Evolutionary conservation across 352 stramenopile genomes (phyloP), one percentile per base, ranked within the genome.

Genomic region (Phytophthora fragariaefolia): DNA sequence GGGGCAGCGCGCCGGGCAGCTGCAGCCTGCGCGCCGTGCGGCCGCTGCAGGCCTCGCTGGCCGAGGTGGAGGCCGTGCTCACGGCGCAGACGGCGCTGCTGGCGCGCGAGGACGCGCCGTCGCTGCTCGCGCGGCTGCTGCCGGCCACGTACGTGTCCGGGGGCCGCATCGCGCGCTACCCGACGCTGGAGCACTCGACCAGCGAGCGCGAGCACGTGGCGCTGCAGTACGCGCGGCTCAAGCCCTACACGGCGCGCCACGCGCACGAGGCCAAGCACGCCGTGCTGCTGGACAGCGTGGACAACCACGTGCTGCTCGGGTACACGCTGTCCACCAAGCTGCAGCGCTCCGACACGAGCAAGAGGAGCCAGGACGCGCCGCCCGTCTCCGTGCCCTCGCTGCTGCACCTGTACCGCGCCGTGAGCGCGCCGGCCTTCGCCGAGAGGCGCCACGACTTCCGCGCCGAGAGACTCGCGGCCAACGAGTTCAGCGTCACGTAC

Each of bases 401-500:
- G 49, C 63, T 93, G 26, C 83, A 93, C 50, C 54, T 93, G 48
- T 85, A 87, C 34, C 77, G 80, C 6, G 75, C 77, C 0, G 81
- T 90, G 18, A 54, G 64, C 43, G 73, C 76, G 10, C 73, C 77
- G 0, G 52, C 43, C 0, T 78, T 88, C 34, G 68, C 69, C 1
- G 63, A 76, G 34, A 62, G 70, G 22, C 53, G 79, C 48, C 74
- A 52, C 13, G 74, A 85, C 49, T 90, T 85, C 28, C 62, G 72
- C 22, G 46, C 58, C 9, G 66, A 80, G 4, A 59, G 52, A 18
- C 60, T 90, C 13, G 78, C 82, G 7, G 26, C 17, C 2, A 74
- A 77, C 58, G 71, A 90, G 27, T 80, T 90, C 43, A 80, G 66
- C 46, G 73, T 93, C 57, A 93, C 85, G 45, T 93, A 90, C 57